Evolutionary conservation across 805 yeast species (phyloP).

Genomic region (Candida pseudoglaebosa): DNA sequence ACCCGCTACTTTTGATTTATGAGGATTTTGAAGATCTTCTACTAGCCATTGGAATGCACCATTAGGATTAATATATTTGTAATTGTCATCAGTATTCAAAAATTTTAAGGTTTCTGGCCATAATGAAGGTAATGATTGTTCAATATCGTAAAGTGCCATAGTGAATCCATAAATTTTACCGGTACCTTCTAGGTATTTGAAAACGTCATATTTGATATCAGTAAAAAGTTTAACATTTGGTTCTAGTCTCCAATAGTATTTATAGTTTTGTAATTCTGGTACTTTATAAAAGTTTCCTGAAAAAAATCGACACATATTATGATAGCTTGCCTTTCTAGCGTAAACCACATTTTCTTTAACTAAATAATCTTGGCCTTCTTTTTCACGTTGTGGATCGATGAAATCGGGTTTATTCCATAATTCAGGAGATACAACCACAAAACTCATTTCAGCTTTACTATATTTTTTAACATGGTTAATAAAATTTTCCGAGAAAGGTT

Average conservation of each 20-base stretch:
- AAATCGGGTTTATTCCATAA: slow-evolving; percentile 58
- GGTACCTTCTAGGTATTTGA: slow-evolving; percentile 66
- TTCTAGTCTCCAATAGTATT: slow-evolving; percentile 80
- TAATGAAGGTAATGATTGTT: slow-evolving; percentile 55
- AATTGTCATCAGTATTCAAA: slow-evolving; percentile 52
- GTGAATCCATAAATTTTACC: slow-evolving; percentile 72
- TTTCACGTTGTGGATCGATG: slow-evolving; percentile 47
- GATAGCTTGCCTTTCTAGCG: slow-evolving; percentile 61
- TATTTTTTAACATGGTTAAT: slow-evolving; percentile 37
- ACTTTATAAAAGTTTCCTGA: slow-evolving; percentile 61
- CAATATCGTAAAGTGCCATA: slow-evolving; percentile 64
- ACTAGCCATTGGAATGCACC: slow-evolving; percentile 53
- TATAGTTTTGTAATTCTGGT: slow-evolving; percentile 56
- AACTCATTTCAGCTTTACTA: slow-evolving; percentile 29
- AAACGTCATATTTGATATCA: slow-evolving; percentile 70
- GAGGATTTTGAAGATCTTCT: slow-evolving; percentile 50
- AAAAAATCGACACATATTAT: slow-evolving; percentile 82
- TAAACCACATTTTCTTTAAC: slow-evolving; percentile 50
- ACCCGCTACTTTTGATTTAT: slow-evolving; percentile 36
- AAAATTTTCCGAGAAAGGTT: slow-evolving; percentile 57
- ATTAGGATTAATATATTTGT: slow-evolving; percentile 43
- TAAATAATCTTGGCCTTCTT: slow-evolving; percentile 37
- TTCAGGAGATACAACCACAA: slow-evolving; percentile 37
- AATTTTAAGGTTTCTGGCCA: slow-evolving; percentile 71
- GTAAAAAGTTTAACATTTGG: slow-evolving; percentile 68